These are phyloP conservation scores for Paecilomyces dactylethromorphus DNA, from an alignment of 2,329 filamentous ascomycete genomes.

Conservation along the genomic window DNA sequence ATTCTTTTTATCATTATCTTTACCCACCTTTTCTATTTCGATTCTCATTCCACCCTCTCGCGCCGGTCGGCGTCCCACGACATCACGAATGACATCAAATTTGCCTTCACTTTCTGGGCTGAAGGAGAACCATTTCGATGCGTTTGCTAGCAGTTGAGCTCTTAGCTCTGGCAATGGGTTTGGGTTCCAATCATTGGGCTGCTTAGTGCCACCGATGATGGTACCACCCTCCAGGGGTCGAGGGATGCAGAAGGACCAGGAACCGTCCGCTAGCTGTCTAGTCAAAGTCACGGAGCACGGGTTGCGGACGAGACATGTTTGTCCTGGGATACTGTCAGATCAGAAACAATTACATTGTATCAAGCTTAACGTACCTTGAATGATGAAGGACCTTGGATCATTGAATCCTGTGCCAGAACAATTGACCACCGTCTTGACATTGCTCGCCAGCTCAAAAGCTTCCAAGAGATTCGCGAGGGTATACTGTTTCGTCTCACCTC, in stretches of 20 bases:
- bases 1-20: slow-evolving; percentile 7
- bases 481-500: slow-evolving; percentile 25
- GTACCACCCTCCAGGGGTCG: slow-evolving; percentile 58
- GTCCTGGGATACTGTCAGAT: slow-evolving; percentile 20
- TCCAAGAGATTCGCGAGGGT: slow-evolving; percentile 23
- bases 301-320: slow-evolving; percentile 44
- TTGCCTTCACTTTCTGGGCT: slow-evolving; percentile 25
- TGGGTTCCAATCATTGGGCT: slow-evolving; percentile 50
- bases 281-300: slow-evolving; percentile 46
- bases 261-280: slow-evolving; percentile 56
- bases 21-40: slow-evolving; percentile 40
- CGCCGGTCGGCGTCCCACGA: slow-evolving; percentile 40
- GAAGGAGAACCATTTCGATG: slow-evolving; percentile 36
- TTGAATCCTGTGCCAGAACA: slow-evolving; percentile 39
- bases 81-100: slow-evolving; percentile 40
- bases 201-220: slow-evolving; percentile 60
- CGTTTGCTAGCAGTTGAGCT: slow-evolving; percentile 39
- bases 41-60: slow-evolving; percentile 45
- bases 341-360: neutral
- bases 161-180: slow-evolving; percentile 44
- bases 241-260: slow-evolving; percentile 58
- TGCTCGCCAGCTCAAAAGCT: slow-evolving; percentile 28
- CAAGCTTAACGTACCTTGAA: slow-evolving; percentile 26
- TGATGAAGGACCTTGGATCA: slow-evolving; percentile 38
- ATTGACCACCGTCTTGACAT: slow-evolving; percentile 36